A percentile compares a stretch with the other conserved stretches of the same genome.
These are phyloP conservation scores for Fusarium devonianum DNA, from an alignment of 2,329 filamentous ascomycete species.

Conservation along the genomic window DNA sequence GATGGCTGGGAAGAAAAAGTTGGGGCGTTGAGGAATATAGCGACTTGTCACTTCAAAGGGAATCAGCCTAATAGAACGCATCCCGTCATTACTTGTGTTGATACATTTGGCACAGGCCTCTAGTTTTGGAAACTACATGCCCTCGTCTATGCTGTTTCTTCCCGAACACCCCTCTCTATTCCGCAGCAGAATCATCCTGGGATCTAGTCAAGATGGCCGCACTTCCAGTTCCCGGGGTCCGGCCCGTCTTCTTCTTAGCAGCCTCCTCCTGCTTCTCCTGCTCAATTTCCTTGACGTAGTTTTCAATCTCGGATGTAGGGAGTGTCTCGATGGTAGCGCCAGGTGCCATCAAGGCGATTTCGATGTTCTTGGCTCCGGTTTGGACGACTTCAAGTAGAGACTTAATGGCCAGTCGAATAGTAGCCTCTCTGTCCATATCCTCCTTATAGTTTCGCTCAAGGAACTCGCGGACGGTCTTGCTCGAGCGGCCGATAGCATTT, in stretches of 20 bases:
- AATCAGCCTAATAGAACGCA: slow-evolving; percentile 30
- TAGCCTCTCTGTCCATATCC: slow-evolving; percentile 94
- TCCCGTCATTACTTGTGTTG: slow-evolving; percentile 47
- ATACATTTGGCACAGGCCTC: slow-evolving; percentile 47
- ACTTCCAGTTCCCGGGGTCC: slow-evolving; percentile 72
- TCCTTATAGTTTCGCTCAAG: slow-evolving; percentile 99
- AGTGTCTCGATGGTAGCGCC: slow-evolving; percentile 92
- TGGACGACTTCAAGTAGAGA: slow-evolving; percentile 97
- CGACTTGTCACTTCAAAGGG: slow-evolving; percentile 32
- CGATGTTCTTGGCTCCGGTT: slow-evolving; percentile 99
- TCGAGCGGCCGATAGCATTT: slow-evolving; percentile 96
- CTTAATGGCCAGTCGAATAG: slow-evolving; percentile 97
- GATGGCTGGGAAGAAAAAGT: slow-evolving; percentile 18
- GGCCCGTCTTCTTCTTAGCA: slow-evolving; percentile 91
- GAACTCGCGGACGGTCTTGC: slow-evolving; percentile 99
- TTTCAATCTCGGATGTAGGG: slow-evolving; percentile 93
- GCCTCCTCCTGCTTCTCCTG: slow-evolving; percentile 99
- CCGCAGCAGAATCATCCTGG: slow-evolving; percentile 51
- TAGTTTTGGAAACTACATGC: slow-evolving; percentile 38
- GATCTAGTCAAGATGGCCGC: slow-evolving; percentile 78
- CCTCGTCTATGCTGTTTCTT: slow-evolving; percentile 39
- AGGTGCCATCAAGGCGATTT: slow-evolving; percentile 97
- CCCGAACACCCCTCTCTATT: slow-evolving; percentile 40
- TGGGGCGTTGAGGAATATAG: slow-evolving; percentile 44
- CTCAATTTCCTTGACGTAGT: slow-evolving; percentile 98